phyloP scores from a whole-genome alignment of 1,284 basidiomycete species.

The Trametes polyzona region DNA sequence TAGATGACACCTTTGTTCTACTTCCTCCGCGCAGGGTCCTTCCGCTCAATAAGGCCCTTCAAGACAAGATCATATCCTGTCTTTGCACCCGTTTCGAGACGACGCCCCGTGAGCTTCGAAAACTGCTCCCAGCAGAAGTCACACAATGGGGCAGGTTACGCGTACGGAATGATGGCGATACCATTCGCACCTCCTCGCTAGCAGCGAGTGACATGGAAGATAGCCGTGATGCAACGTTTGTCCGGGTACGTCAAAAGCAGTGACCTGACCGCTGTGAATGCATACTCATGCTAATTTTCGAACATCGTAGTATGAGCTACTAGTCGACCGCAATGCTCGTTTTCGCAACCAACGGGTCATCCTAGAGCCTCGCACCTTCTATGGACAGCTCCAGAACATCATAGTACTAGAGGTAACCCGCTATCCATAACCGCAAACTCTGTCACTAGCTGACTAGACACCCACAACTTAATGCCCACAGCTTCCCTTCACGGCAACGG shows the following conservation, averaged over 20 bases:
- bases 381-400: conserved; percentile 10
- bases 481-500: not conserved
- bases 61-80: not conserved
- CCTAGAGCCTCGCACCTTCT: not conserved
- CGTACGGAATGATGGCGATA: conserved; percentile 19
- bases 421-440: not conserved
- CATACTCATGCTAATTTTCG: not conserved
- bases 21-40: not conserved
- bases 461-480: too few relatives aligned
- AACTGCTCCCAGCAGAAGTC: not conserved
- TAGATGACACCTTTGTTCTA: conserved; percentile 7
- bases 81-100: conserved; percentile 6
- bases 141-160: conserved; percentile 20
- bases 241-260: conserved; percentile 19
- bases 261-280: not conserved
- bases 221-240: conserved; percentile 11
- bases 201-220: not conserved
- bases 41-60: not conserved
- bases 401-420: too few relatives aligned
- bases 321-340: conserved; percentile 18
- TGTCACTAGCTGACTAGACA: not conserved
- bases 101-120: not conserved
- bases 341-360: not conserved
- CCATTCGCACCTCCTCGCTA: conserved; percentile 15
- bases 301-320: conserved; percentile 25